Evolutionary conservation across 345 rosid genomes (phyloP), one percentile per base, ranked within the genome.

Genomic region (Gossypium bickii): DNA sequence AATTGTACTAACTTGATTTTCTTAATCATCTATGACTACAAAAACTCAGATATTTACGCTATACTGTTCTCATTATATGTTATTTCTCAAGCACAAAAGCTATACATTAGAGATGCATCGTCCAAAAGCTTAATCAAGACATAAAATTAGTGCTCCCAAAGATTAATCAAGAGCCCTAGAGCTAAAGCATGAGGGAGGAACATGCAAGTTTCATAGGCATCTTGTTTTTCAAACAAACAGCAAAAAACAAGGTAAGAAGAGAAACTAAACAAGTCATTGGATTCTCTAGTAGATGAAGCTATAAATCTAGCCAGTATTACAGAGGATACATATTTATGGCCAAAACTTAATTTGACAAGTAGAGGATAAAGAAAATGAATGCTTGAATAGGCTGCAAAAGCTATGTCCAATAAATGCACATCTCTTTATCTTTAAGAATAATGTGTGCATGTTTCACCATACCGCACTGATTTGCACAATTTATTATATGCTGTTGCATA

Each of bases 211-310:
- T 27, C 38, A 24, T 29, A 62, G 8, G 44, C 45, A 29, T 62
- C 3, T 64, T 62, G 67, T 62, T 62, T 49, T 34, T 43, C 41
- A 18, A 34, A 62, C 7, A 17, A 41, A 9, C 51, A 43, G 9
- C 17, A 43, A 43, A 29, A 43, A 10, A 34, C 67, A 18, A 2
- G 2, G 45, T 62, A 6, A 62, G 12, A 7, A 62, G 7, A 60
- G 38, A 34, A 34, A 34, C 6, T 34, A 34, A 55, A 45, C 43
- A 12, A 10, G 22, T 12, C 25, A 41, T 18, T 38, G 51, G 51
- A 41, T 71, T 71, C 63, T 38, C 63, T 67, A 20, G 61, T 45
- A 67, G 49, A 45, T 41, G 29, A 71, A 55, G 51, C 18, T 55
- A 18, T 72, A 44, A 43, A 72, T 49, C 38, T 24, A 29, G 56